These are phyloP conservation scores for Mycosphaerella arachidis DNA, from an alignment of 2,329 filamentous ascomycete genomes.

Conservation along the genomic window DNA sequence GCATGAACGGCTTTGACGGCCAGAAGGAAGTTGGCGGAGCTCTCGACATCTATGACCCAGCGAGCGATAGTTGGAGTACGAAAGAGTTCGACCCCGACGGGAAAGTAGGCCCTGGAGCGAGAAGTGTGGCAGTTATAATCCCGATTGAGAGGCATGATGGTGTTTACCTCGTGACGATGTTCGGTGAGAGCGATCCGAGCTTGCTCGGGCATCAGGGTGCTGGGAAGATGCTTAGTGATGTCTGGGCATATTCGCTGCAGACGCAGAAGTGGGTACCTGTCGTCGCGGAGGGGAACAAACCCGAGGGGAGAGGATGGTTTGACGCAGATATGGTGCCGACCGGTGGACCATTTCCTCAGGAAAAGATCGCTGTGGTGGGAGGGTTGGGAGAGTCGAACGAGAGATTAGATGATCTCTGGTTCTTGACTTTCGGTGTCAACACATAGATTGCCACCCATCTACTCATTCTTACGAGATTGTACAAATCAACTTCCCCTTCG, in stretches of 20 bases:
- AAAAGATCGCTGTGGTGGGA: conserved; percentile 45
- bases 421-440: conserved; percentile 26
- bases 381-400: conserved; percentile 52
- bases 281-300: conserved; percentile 26
- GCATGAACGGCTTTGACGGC: conserved; percentile 78
- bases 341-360: conserved; percentile 22
- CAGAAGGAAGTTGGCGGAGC: conserved; percentile 63
- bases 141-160: conserved; percentile 37
- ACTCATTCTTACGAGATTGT: background rate
- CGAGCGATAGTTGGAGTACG: conserved; percentile 40
- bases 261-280: conserved; percentile 35
- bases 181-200: conserved; percentile 53
- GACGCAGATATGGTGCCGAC: conserved; percentile 43
- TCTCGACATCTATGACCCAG: conserved; percentile 57
- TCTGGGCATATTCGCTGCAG: conserved; percentile 46
- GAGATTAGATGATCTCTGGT: conserved; percentile 49
- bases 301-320: conserved; percentile 51
- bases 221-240: conserved; percentile 53
- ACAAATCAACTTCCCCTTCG: background rate
- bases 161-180: conserved; percentile 46
- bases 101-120: conserved; percentile 41
- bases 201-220: conserved; percentile 51
- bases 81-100: conserved; percentile 41
- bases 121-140: conserved; percentile 49
- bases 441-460: background rate